A percentile compares a stretch with the other conserved stretches of the same genome.
Conservation (phyloP, 768 basidiomycete genomes). For the Coprinopsis strossmayeri region DNA sequence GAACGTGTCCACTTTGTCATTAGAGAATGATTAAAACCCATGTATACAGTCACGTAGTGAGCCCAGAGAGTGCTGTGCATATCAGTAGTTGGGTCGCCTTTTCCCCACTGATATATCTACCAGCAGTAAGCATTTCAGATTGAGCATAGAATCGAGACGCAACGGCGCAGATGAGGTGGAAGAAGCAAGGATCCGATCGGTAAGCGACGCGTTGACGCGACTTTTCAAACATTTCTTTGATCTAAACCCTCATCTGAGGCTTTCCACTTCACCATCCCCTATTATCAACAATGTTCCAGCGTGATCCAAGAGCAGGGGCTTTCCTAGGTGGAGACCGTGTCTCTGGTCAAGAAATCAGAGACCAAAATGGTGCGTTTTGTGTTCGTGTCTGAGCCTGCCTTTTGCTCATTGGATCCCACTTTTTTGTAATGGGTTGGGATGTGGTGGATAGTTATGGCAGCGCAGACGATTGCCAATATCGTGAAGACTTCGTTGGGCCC, state of each 20-base stretch:
- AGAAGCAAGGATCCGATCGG: background rate
- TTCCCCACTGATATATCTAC: too few relatives aligned
- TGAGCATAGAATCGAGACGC: background rate
- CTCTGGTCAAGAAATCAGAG: conserved; percentile 91
- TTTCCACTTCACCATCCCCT: conserved; percentile 5
- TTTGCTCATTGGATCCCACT: background rate
- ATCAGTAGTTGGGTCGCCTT: too few relatives aligned
- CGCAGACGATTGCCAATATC: conserved; percentile 94
- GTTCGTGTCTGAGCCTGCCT: conserved; percentile 3
- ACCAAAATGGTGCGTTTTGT: conserved; percentile 81
- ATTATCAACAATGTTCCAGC: conserved; percentile 63
- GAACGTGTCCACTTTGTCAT: too few relatives aligned
- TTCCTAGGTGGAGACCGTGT: conserved; percentile 93
- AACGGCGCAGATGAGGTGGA: background rate
- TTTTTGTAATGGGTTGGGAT: conserved; percentile 4
- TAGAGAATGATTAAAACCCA: too few relatives aligned
- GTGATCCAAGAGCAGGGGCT: conserved; percentile 85
- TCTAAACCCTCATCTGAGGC: background rate
- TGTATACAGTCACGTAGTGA: too few relatives aligned
- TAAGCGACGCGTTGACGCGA: conserved; percentile 5
- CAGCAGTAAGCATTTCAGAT: too few relatives aligned
- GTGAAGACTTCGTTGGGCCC: conserved; percentile 96
- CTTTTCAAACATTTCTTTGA: conserved; percentile 6
- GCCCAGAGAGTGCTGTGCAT: too few relatives aligned
- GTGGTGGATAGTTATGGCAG: conserved; percentile 69